Conservation (phyloP, 2,329 filamentous ascomycete species). For the Colletotrichum godetiae region DNA sequence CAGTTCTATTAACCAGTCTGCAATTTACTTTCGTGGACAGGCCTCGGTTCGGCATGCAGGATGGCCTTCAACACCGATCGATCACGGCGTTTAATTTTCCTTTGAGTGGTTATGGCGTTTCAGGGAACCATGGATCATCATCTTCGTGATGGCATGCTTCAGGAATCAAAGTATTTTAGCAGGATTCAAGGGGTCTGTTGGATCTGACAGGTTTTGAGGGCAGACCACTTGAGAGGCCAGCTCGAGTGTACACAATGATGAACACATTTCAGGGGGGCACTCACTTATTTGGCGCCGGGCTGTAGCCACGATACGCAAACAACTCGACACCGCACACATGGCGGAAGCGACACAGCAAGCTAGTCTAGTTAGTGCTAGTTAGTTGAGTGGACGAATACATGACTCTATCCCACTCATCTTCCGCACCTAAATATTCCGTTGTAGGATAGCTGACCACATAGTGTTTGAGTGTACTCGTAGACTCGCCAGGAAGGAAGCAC, state of each 20-base stretch:
- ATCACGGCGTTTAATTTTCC: slow-evolving; percentile 3
- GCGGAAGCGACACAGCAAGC: not conserved
- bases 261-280: not conserved
- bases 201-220: not conserved
- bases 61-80: not conserved
- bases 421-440: no score
- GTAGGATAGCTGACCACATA: not conserved
- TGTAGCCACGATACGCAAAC: not conserved
- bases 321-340: not conserved
- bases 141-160: slow-evolving; percentile 11
- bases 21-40: not conserved
- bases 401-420: slow-evolving; percentile 13
- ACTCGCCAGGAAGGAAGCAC: not conserved
- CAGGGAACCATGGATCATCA: slow-evolving; percentile 1
- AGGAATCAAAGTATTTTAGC: not conserved
- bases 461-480: not conserved
- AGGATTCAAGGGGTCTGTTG: not conserved
- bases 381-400: slow-evolving; percentile 17
- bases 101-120: slow-evolving; percentile 11
- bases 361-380: slow-evolving; percentile 8
- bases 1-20: not conserved
- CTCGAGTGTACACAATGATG: not conserved
- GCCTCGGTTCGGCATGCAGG: slow-evolving; percentile 5
- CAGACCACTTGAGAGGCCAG: not conserved
- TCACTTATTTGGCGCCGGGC: not conserved